These are phyloP conservation scores for Tetrapisispora nanseiensis DNA, from an alignment of 805 yeast species.

Conservation along the genomic window DNA sequence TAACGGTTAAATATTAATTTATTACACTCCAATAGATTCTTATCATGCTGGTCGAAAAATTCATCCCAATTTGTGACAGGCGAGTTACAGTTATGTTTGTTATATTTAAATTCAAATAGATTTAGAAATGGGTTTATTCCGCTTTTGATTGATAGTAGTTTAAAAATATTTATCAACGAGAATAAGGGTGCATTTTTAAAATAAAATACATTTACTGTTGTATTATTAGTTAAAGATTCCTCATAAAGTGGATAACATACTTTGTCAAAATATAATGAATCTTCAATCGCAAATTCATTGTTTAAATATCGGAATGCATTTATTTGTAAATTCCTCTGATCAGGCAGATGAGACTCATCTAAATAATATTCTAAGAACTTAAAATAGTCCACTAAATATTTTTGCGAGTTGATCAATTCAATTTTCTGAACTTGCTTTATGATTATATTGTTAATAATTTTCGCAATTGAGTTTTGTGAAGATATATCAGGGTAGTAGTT, in stretches of 20 bases:
- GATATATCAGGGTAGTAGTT: background rate
- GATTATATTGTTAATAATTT: too few species aligned
- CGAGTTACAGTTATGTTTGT: too few species aligned
- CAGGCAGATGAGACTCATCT: background rate
- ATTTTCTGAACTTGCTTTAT: too few species aligned
- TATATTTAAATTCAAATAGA: constrained; percentile 38
- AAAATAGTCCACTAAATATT: background rate
- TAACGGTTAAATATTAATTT: background rate
- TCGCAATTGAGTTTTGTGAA: background rate
- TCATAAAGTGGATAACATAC: background rate
- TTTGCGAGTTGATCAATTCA: too few species aligned
- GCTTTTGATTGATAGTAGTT: constrained; percentile 69
- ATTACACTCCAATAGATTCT: background rate
- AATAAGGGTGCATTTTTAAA: constrained; percentile 71
- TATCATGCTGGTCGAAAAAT: too few species aligned
- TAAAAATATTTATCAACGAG: constrained; percentile 66
- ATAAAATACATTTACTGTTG: constrained; percentile 28
- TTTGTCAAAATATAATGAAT: background rate
- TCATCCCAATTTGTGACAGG: too few species aligned
- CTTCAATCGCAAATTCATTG: background rate
- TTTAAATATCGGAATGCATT: background rate
- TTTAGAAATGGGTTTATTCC: constrained; percentile 66
- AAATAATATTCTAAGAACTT: too few species aligned
- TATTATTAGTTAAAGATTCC: constrained; percentile 10
- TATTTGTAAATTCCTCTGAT: too few species aligned